Conservation (phyloP, 2,329 filamentous ascomycete species). For the Pseudocercospora vitis region DNA sequence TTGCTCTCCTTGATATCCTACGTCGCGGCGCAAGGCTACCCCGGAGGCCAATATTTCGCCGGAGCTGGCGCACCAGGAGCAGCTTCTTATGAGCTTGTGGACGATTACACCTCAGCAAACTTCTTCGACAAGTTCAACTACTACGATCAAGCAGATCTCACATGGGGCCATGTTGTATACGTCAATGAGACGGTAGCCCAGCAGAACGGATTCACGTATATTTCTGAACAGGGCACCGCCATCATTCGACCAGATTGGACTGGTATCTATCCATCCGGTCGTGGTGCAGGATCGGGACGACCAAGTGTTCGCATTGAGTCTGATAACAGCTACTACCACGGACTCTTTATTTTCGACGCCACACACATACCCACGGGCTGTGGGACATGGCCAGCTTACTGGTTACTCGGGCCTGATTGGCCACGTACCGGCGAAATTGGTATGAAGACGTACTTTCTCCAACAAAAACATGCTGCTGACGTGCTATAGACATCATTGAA, state of each 20-base stretch:
- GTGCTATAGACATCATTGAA: constrained; percentile 42
- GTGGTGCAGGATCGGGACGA: constrained; percentile 34
- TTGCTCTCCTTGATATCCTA: constrained; percentile 25
- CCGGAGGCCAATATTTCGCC: constrained; percentile 30
- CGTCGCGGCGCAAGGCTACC: constrained; percentile 29
- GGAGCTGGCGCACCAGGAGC: constrained; percentile 35
- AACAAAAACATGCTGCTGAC: neutral
- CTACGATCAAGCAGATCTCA: constrained; percentile 37
- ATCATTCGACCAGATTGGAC: constrained; percentile 39
- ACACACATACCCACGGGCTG: constrained; percentile 42
- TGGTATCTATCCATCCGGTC: constrained; percentile 46
- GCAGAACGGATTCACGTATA: constrained; percentile 35
- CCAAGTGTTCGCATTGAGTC: constrained; percentile 40
- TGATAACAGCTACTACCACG: constrained; percentile 41
- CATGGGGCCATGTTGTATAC: constrained; percentile 41
- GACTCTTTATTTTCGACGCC: constrained; percentile 43
- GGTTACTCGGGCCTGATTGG: constrained; percentile 51
- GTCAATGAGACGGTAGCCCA: constrained; percentile 42
- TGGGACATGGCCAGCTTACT: constrained; percentile 46
- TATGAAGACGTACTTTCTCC: constrained; percentile 13
- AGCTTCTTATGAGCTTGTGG: constrained; percentile 33
- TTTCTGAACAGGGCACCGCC: constrained; percentile 25
- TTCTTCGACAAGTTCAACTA: constrained; percentile 42
- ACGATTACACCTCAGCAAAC: constrained; percentile 34
- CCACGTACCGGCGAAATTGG: constrained; percentile 38